Evolutionary conservation across 2,329 filamentous ascomycete genomes (phyloP), one percentile per base, ranked within the genome.

Genomic region (Fusarium siculi): DNA sequence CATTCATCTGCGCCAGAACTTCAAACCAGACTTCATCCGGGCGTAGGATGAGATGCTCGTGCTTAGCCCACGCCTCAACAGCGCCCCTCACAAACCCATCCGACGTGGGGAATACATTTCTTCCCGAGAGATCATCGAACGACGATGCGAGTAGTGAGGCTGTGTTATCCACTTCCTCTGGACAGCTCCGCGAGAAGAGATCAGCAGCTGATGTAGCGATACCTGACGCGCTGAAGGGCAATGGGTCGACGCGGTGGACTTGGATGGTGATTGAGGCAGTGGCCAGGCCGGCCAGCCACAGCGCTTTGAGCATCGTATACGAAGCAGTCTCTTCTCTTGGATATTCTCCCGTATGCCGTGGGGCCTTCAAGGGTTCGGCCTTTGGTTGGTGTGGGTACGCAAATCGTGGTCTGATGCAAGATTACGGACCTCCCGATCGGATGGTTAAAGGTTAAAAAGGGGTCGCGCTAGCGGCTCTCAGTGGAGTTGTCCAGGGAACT

Each of bases 11-110:
- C 1, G 81, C 80, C 8, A 89, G 80, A 58, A 89, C 86, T 55
- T 87, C 83, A 70, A 89, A 85, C 87, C 87, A 89, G 36, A 89
- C 78, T 58, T 88, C 87, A 42, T 89, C 87, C 0, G 87, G 87
- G 2, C 87, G 83, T 19, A 89, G 78, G 2, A 82, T 80, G 4
- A 89, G 80, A 71, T 87, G 83, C 64, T 87, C 84, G 62, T 88
- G 86, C 54, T 84, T 77, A 34, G 82, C 85, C 82, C 87, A 88
- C 1, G 86, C 86, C 37, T 84, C 80, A 46, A 87, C 78, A 8
- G 83, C 83, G 21, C 84, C 82, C 23, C 84, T 80, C 25, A 87
- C 80, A 69, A 88, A 82, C 32, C 85, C 84, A 64, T 76, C 79
- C 1, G 81, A 82, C 2, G 80, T 81, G 3, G 80, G 74, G 30